Percentiles rank a stretch among this genome's conserved stretches.
phyloP scores from a whole-genome alignment of 306 rosid genomes.

The Castanopsis chinensis region DNA sequence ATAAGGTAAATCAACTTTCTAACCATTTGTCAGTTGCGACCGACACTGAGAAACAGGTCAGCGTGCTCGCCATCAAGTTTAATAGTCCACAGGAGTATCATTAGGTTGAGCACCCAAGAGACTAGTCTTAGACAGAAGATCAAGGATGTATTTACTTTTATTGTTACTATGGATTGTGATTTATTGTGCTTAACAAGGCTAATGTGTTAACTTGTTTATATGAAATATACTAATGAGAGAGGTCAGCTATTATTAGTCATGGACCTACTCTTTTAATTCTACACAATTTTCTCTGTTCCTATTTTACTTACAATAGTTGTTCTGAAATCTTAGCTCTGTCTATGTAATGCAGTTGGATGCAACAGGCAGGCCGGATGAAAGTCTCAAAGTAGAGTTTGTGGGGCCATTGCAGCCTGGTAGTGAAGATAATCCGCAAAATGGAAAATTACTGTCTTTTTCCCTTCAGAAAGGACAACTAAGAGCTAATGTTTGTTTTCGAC shows the following conservation, averaged over 20 bases:
- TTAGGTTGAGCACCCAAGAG: too few species aligned
- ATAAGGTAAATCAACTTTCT: too few species aligned
- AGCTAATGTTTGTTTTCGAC: conserved; percentile 62
- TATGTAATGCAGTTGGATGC: conserved; percentile 72
- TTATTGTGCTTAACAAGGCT: background rate
- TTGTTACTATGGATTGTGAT: background rate
- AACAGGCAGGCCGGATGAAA: conserved; percentile 88
- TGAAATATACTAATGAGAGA: background rate
- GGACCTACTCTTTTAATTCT: background rate
- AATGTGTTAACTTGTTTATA: background rate
- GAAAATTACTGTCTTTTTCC: conserved; percentile 59
- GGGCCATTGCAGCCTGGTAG: conserved; percentile 64
- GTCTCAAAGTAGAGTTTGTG: conserved; percentile 67
- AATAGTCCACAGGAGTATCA: too few species aligned
- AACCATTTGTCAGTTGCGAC: too few species aligned
- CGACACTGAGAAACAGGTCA: too few species aligned
- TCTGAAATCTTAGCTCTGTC: conserved; percentile 26
- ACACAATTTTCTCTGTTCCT: background rate
- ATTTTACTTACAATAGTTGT: conserved; percentile 1
- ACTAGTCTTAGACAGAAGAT: too few species aligned
- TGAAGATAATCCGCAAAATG: conserved; percentile 47
- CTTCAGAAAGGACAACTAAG: conserved; percentile 81
- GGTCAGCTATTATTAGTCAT: background rate
- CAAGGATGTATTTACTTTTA: too few species aligned
- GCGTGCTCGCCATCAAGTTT: too few species aligned